Evolutionary conservation across 371 early-diverging fungal species (phyloP), one percentile per base, ranked within the genome.

Genomic region (Mortierella sp.): DNA sequence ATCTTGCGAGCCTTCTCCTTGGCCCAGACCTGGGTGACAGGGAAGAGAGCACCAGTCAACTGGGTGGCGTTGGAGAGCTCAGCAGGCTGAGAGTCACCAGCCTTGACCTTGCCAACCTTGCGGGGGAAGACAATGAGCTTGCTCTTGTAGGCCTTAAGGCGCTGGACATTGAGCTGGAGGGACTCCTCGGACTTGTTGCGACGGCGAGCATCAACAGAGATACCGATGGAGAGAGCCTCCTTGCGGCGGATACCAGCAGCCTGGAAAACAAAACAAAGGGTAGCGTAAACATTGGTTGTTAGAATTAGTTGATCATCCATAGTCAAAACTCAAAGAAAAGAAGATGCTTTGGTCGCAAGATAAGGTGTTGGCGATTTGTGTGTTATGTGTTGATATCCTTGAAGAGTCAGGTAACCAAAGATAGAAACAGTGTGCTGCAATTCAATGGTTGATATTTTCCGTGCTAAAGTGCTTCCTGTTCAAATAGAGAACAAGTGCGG

Each of bases 131-230:
- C 93, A 80, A 98, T 92, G 56, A 98, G 85, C 87, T 94, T 93
- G 79, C 93, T 85, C 91, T 93, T 89, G 94, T 99, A 99, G 77
- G 92, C 95, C 91, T 96, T 94, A 74, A 99, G 90, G 84, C 99
- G 96, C 87, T 94, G 92, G 63, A 96, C 98, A 88, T 99, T 99
- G 70, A 93, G 85, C 80, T 94, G 87, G 52, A 99, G 91, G 45
- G 96, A 93, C 87, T 99, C 99, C 77, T 93, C 95, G 73, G 96
- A 97, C 80, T 93, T 89, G 94, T 98, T 99, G 88, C 95, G 93
- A 82, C 99, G 94, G 83, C 99, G 98, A 90, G 93, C 91, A 88
- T 99, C 99, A 68, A 99, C 98, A 52, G 99, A 89, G 84, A 99
- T 96, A 83, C 99, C 99, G 83, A 99, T 92, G 84, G 95, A 88